Percentiles rank a stretch among this genome's conserved stretches.
These are phyloP conservation scores for Xylariaceae sp. DNA, from an alignment of 2,329 filamentous ascomycete genomes.

Conservation along the genomic window DNA sequence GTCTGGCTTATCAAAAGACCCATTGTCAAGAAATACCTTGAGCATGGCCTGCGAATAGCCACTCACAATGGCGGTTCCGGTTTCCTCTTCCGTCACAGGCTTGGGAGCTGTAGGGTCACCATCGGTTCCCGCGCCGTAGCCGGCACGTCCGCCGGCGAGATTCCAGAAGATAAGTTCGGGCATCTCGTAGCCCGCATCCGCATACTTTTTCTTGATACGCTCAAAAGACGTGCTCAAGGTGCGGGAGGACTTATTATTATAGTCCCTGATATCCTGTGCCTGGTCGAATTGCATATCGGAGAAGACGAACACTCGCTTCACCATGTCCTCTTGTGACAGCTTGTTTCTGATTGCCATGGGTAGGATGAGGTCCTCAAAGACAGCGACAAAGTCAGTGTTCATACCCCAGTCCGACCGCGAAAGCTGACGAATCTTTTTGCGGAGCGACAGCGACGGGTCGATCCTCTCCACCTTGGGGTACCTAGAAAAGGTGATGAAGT, in stretches of 20 bases:
- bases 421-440: slow-evolving; percentile 49
- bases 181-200: slow-evolving; percentile 59
- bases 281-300: slow-evolving; percentile 65
- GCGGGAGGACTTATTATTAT: neutral
- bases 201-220: slow-evolving; percentile 53
- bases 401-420: slow-evolving; percentile 43
- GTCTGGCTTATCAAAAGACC: slow-evolving; percentile 50
- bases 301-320: slow-evolving; percentile 66
- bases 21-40: slow-evolving; percentile 61
- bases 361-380: slow-evolving; percentile 60
- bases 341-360: slow-evolving; percentile 58
- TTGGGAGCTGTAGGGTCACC: slow-evolving; percentile 50
- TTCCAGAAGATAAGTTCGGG: slow-evolving; percentile 68
- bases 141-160: slow-evolving; percentile 50
- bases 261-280: slow-evolving; percentile 30
- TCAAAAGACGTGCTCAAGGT: slow-evolving; percentile 55
- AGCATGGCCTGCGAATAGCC: slow-evolving; percentile 64
- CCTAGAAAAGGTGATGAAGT: slow-evolving; percentile 60
- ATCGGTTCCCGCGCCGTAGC: slow-evolving; percentile 10
- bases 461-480: slow-evolving; percentile 49
- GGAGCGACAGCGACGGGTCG: slow-evolving; percentile 46
- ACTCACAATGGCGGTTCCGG: slow-evolving; percentile 56
- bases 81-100: slow-evolving; percentile 52
- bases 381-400: slow-evolving; percentile 59
- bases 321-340: slow-evolving; percentile 61